These are phyloP conservation scores for Boletus edulis DNA, from an alignment of 768 basidiomycete species.

Conservation along the genomic window DNA sequence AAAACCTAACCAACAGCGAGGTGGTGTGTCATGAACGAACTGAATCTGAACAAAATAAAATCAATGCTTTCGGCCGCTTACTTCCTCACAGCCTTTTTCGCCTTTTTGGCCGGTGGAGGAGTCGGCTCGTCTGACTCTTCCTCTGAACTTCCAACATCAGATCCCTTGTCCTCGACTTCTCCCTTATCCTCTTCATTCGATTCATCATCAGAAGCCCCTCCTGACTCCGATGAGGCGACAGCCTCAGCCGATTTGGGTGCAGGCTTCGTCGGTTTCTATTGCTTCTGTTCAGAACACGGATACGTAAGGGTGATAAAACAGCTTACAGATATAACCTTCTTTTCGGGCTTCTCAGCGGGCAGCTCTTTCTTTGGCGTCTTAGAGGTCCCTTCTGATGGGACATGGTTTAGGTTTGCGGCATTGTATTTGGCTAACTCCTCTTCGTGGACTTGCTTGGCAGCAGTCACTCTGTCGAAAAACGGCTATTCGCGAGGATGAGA, in stretches of 20 bases:
- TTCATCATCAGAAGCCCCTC: slow-evolving; percentile 23
- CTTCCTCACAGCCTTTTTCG: slow-evolving; percentile 28
- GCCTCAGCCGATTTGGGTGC: slow-evolving; percentile 22
- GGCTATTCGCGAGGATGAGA: slow-evolving; percentile 21
- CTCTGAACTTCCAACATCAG: slow-evolving; percentile 22
- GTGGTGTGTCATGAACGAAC: slow-evolving; percentile 7
- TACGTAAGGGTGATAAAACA: slow-evolving; percentile 6
- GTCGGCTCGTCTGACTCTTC: slow-evolving; percentile 26
- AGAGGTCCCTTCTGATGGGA: slow-evolving; percentile 44
- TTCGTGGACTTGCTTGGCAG: slow-evolving; percentile 64
- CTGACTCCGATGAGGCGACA: slow-evolving; percentile 33
- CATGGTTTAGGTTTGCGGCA: slow-evolving; percentile 47
- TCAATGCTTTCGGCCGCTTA: slow-evolving; percentile 9
- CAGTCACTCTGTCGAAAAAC: slow-evolving; percentile 41
- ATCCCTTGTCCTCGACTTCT: slow-evolving; percentile 15
- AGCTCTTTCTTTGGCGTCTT: slow-evolving; percentile 25
- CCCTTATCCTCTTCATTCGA: slow-evolving; percentile 26
- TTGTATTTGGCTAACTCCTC: slow-evolving; percentile 66
- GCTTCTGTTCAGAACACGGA: slow-evolving; percentile 11
- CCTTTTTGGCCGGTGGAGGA: slow-evolving; percentile 30
- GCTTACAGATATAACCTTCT: slow-evolving; percentile 25
- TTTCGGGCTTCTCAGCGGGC: slow-evolving; percentile 28
- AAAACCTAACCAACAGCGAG: slow-evolving; percentile 3
- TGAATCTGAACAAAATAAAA: neutral
- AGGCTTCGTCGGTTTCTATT: slow-evolving; percentile 25